Evolutionary conservation across 2,329 filamentous ascomycete genomes (phyloP).

Genomic region (Epichloe baconii): DNA sequence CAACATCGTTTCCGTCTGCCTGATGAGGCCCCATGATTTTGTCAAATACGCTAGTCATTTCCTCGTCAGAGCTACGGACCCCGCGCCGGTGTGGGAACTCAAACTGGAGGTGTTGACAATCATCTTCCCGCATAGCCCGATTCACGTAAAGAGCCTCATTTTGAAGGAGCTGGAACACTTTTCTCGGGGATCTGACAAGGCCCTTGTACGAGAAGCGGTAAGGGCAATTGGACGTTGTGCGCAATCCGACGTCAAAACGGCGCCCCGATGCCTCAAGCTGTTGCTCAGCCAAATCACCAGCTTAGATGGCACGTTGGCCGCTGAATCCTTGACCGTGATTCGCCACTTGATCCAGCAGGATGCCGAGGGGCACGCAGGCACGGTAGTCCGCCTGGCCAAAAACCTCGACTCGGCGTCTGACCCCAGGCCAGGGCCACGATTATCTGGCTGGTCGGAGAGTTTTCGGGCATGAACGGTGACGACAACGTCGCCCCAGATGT

Average conservation of each 20-base stretch:
- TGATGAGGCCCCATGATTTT: constrained; percentile 65
- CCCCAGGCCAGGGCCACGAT: constrained; percentile 80
- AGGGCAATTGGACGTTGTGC: constrained; percentile 89
- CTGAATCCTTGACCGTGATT: constrained; percentile 88
- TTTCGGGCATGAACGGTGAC: constrained; percentile 63
- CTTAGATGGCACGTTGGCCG: constrained; percentile 74
- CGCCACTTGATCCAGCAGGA: constrained; percentile 91
- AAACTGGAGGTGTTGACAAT: constrained; percentile 87
- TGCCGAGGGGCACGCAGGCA: constrained; percentile 65
- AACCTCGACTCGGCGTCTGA: constrained; percentile 83
- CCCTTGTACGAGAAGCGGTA: constrained; percentile 77
- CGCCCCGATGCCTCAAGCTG: constrained; percentile 67
- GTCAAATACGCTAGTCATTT: constrained; percentile 84
- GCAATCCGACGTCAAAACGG: constrained; percentile 58
- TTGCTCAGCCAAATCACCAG: constrained; percentile 80
- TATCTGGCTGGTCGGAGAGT: constrained; percentile 95
- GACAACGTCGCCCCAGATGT: constrained; percentile 92
- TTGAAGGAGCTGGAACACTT: constrained; percentile 92
- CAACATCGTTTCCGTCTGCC: constrained; percentile 88
- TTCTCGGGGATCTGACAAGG: constrained; percentile 57
- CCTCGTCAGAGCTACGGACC: constrained; percentile 67
- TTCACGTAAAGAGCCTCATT: constrained; percentile 70
- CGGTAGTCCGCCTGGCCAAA: constrained; percentile 78
- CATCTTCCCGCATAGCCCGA: constrained; percentile 71
- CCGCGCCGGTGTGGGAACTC: constrained; percentile 71